phyloP scores from a whole-genome alignment of 139 green algal species.

The Chloropicon primus region DNA sequence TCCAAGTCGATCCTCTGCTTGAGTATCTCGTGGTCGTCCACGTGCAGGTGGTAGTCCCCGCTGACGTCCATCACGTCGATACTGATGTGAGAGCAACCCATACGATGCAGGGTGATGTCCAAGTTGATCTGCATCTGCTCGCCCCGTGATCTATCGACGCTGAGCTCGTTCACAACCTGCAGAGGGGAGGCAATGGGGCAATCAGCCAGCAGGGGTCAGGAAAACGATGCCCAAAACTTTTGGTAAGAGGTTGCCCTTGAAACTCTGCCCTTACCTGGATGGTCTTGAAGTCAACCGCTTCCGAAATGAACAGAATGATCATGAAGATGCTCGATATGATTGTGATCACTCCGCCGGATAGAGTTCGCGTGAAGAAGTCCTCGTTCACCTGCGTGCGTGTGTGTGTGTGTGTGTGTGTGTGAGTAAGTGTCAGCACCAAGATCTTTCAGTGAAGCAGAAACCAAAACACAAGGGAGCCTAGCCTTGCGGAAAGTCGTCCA shows the following conservation, averaged over 20 bases:
- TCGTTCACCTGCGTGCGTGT: constrained; percentile 70
- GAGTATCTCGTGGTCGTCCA: constrained; percentile 41
- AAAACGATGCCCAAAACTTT: too few species aligned
- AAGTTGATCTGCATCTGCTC: constrained; percentile 24
- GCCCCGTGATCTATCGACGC: not conserved
- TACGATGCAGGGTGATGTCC: constrained; percentile 74
- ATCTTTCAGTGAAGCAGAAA: too few species aligned
- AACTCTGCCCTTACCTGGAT: not conserved
- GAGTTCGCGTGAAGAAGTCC: constrained; percentile 84
- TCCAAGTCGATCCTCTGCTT: constrained; percentile 20
- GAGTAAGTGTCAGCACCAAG: too few species aligned
- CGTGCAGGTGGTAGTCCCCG: constrained; percentile 84
- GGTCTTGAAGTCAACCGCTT: constrained; percentile 48
- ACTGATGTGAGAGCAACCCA: constrained; percentile 80
- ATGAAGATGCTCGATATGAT: constrained; percentile 73
- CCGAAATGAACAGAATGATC: constrained; percentile 77
- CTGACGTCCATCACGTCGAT: constrained; percentile 94
- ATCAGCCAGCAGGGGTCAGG: not conserved
- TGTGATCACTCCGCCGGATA: constrained; percentile 83
- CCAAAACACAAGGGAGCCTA: too few species aligned
- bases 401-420: too few species aligned
- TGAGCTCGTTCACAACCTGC: not conserved
- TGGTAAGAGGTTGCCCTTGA: not conserved
- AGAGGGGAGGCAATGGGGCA: not conserved
- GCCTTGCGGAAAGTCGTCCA: not conserved